A percentile compares a stretch with the other conserved stretches of the same genome.
Conservation (phyloP, 1,139 yeast species). For the Zygosaccharomyces sapae region DNA sequence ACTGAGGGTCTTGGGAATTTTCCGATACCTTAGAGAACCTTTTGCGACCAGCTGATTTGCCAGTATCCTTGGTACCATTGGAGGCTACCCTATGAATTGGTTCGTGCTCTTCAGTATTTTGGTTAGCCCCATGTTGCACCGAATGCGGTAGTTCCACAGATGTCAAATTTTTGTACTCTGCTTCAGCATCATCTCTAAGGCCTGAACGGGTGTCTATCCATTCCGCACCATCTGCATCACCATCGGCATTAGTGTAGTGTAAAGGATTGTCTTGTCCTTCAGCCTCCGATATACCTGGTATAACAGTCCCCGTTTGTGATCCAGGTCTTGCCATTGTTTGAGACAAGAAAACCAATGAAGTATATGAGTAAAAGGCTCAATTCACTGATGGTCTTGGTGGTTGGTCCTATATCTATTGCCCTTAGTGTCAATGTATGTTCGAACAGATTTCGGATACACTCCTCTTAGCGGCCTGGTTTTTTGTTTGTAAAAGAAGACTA, state of each 20-base stretch:
- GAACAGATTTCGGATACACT: no score
- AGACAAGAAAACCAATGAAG: neutral
- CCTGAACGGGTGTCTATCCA: neutral
- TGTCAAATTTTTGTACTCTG: constrained; percentile 23
- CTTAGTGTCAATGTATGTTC: no score
- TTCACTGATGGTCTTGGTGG: no score
- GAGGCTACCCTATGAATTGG: neutral
- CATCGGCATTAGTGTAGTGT: constrained; percentile 4
- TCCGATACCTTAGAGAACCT: neutral
- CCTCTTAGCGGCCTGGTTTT: no score
- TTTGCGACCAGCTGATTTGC: constrained; percentile 8
- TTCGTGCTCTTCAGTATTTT: neutral
- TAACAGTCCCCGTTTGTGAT: constrained; percentile 18
- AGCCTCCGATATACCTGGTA: constrained; percentile 26
- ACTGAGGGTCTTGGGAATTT: constrained; percentile 13
- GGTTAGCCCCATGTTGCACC: constrained; percentile 4
- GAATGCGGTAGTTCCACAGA: constrained; percentile 28
- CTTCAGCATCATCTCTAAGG: constrained; percentile 19
- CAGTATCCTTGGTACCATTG: neutral
- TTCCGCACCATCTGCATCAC: neutral
- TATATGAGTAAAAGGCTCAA: no score
- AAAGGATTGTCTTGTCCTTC: constrained; percentile 19
- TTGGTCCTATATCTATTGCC: no score
- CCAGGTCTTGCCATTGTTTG: neutral
- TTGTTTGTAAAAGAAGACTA: no score